Percentiles rank a stretch among this genome's conserved stretches.
Evolutionary conservation across 257 asterid species (phyloP).

Genomic region (Solanum sitiens): DNA sequence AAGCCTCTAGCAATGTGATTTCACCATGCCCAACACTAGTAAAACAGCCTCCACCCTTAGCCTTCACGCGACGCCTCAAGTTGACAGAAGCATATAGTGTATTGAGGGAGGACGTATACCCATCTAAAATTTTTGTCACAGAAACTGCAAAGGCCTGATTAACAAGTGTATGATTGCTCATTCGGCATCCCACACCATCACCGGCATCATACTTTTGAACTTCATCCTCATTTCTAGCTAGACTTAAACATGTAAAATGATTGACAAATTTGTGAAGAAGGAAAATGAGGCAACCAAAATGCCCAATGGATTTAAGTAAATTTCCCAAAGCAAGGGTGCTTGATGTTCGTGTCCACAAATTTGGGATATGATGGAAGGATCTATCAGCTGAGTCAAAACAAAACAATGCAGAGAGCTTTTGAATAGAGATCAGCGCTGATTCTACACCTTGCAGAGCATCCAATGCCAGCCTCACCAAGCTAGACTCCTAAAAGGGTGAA

Average conservation of each 20-base stretch:
- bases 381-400: constrained; percentile 71
- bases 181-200: constrained; percentile 13
- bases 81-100: constrained; percentile 65
- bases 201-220: constrained; percentile 9
- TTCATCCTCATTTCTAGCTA: constrained; percentile 22
- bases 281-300: constrained; percentile 62
- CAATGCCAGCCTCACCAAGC: constrained; percentile 85
- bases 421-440: constrained; percentile 58
- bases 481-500: constrained; percentile 48
- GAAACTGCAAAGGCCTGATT: constrained; percentile 95
- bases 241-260: constrained; percentile 41
- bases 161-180: constrained; percentile 35
- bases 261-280: constrained; percentile 59
- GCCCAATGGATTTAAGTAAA: constrained; percentile 68
- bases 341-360: constrained; percentile 69
- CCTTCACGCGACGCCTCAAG: constrained; percentile 49
- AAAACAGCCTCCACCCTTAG: constrained; percentile 60
- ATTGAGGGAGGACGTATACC: constrained; percentile 66
- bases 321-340: constrained; percentile 78
- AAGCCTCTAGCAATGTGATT: constrained; percentile 74
- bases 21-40: constrained; percentile 65
- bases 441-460: constrained; percentile 86
- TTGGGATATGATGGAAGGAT: constrained; percentile 62
- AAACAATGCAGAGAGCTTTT: constrained; percentile 50
- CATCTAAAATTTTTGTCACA: constrained; percentile 67